Base-by-base conservation (phyloP, 1,284 basidiomycete genomes). In the Psilocybe mexicana region DNA sequence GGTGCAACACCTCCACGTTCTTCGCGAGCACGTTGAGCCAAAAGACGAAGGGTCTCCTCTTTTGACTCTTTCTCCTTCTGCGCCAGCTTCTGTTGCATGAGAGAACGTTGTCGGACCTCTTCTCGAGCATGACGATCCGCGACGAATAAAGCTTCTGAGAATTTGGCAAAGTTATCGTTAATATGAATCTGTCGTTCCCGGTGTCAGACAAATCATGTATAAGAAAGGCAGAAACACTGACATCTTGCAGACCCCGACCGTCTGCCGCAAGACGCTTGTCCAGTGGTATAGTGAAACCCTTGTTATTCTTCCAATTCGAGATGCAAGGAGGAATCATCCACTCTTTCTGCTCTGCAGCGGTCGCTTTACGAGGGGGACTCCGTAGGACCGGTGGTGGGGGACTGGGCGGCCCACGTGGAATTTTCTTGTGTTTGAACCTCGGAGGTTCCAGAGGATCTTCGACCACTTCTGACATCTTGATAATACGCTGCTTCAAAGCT, bases 281-380 rank as follows among this genome's bases (percentile, higher is more conserved):
- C 25, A 99, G 83, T 28, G 97, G 96, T 66, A 99, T 98, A 4
- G 96, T 99, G 76, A 96, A 99, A 83, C 97, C 97, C 76, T 98
- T 98, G 87, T 99, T 98, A 81, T 99, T 99, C 81, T 99, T 99
- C 97, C 97, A 99, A 77, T 99, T 99, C 35, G 95, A 98, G 63
- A 99, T 98, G 74, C 95, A 98, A 14, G 97, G 97, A 2, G 97
- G 97, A 55, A 99, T 98, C 95, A 98, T 98, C 97, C 97, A 98
- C 69, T 98, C 96, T 75, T 98, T 98, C 76, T 98, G 96, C 71
- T 99, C 97, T 60, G 94, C 92, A 2, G 93, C 93, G 0, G 96
- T 97, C 2, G 94, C 94, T 68, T 98, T 96, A 56, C 97, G 83
- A 5, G 97, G 97, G 1, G 97, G 97, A 76, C 92, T 95, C 44